Percentiles rank a stretch among this genome's conserved stretches.
Conservation (phyloP, 768 basidiomycete genomes). For the Kwoniella europaea region DNA sequence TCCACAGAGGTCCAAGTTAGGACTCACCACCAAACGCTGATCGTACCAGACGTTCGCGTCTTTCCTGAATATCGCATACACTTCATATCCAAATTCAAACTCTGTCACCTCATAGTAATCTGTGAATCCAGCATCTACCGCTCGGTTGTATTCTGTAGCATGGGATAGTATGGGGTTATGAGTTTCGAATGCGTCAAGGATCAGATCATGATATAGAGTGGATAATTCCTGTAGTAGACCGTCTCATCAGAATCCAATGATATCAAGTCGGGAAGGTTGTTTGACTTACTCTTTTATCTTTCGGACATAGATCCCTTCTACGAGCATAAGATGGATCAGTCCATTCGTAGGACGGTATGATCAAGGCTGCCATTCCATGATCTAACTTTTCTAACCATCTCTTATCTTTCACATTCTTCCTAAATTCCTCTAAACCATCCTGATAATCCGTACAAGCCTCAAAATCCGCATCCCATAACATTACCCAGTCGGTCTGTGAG, state of each 20-base stretch:
- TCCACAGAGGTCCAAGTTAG: background rate
- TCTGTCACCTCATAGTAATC: constrained; percentile 3
- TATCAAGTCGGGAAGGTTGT: background rate
- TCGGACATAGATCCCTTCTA: background rate
- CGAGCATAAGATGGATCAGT: background rate
- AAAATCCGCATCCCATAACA: constrained; percentile 14
- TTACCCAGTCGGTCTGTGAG: constrained; percentile 8
- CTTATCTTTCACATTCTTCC: background rate
- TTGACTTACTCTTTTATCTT: constrained; percentile 6
- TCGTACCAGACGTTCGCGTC: constrained; percentile 3
- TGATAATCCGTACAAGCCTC: constrained; percentile 10
- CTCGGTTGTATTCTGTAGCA: constrained; percentile 9
- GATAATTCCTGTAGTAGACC: constrained; percentile 1
- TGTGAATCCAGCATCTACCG: background rate
- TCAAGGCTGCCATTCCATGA: constrained; percentile 6
- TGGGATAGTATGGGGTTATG: constrained; percentile 5
- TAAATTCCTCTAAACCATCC: background rate
- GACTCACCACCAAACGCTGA: constrained; percentile 10
- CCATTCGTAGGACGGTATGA: constrained; percentile 10
- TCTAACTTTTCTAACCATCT: constrained; percentile 3
- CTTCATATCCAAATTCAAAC: constrained; percentile 7
- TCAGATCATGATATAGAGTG: background rate
- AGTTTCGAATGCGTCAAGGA: constrained; percentile 11
- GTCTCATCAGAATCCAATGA: background rate
- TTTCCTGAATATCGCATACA: constrained; percentile 15